Base-by-base conservation (phyloP, 352 stramenopile genomes). In the Pythium periplocum region DNA sequence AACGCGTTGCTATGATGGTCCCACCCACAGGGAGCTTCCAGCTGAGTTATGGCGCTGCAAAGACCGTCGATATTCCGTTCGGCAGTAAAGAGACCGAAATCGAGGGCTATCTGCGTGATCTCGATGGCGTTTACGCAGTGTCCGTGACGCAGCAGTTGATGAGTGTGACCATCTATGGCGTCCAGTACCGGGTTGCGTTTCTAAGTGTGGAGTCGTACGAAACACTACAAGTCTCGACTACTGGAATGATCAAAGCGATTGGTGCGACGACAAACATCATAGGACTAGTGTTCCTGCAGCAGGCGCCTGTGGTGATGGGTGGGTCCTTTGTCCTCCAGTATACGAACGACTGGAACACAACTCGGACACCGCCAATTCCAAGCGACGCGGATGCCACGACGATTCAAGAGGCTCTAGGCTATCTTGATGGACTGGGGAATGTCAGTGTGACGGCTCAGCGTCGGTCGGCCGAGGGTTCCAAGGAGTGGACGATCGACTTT, bases 401-500 rank as follows among this genome's bases (percentile, higher is more conserved):
- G 1, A 3, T 90, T 2, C 61, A 61, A 1, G 17, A 12, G 0
- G 78, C 78, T 37, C 55, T 92, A 4, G 55, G 51, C 1, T 35
- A 61, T 9, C 64, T 92, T 7, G 67, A 82, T 9, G 80, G 77
- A 2, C 4, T 92, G 5, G 81, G 75, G 1, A 74, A 68, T 33
- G 78, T 90, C 0, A 64, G 53, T 1, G 71, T 88, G 6, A 50
- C 67, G 1, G 46, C 56, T 0, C 57, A 67, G 8, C 62, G 58
- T 45, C 54, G 88, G 0, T 65, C 75, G 5, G 62, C 78, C 1
- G 81, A 92, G 52, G 75, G 78, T 11, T 74, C 55, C 2, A 84
- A 78, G 63, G 69, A 72, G 34, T 92, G 81, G 81, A 85, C 60
- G 2, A 57, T 92, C 6, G 75, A 73, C 32, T 92, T 92, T 44